A percentile compares a stretch with the other conserved stretches of the same genome.
phyloP scores from a whole-genome alignment of 805 yeast species.

The Lipomyces orientalis region DNA sequence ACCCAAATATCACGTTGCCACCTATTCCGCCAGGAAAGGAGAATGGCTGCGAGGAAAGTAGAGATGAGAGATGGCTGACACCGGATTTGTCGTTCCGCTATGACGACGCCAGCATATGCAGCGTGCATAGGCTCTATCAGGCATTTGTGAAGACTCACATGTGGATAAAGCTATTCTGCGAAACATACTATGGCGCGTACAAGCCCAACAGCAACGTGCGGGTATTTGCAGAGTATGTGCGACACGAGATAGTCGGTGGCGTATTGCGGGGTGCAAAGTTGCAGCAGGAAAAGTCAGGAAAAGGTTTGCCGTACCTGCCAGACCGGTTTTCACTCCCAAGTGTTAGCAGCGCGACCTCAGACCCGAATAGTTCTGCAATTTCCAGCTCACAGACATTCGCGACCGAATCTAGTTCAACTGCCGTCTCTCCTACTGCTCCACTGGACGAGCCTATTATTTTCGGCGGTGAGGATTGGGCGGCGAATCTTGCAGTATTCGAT shows the following conservation, averaged over 20 bases:
- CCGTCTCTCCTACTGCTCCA: neutral
- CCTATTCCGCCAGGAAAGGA: slow-evolving; percentile 12
- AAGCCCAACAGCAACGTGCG: slow-evolving; percentile 14
- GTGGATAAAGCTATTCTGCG: slow-evolving; percentile 18
- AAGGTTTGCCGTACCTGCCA: neutral
- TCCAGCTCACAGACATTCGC: neutral
- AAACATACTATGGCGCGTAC: slow-evolving; percentile 23
- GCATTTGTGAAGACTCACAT: slow-evolving; percentile 26
- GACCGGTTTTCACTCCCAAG: neutral
- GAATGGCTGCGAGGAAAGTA: neutral
- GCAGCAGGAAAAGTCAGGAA: neutral
- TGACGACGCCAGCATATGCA: slow-evolving; percentile 26
- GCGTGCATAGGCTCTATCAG: slow-evolving; percentile 28
- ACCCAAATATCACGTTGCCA: slow-evolving; percentile 16
- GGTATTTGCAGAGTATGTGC: slow-evolving; percentile 23
- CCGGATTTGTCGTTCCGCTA: slow-evolving; percentile 32
- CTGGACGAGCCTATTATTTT: slow-evolving; percentile 1
- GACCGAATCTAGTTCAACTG: neutral
- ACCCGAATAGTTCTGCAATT: neutral
- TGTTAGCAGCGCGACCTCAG: neutral
- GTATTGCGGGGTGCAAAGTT: slow-evolving; percentile 7
- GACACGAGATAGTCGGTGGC: slow-evolving; percentile 28
- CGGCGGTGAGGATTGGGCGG: slow-evolving; percentile 14
- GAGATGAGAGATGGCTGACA: slow-evolving; percentile 20
- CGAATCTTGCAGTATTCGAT: slow-evolving; percentile 14